Percentiles rank a stretch among this genome's conserved stretches.
Evolutionary conservation across 2,329 filamentous ascomycete species (phyloP).

Genomic region (Bipolaris cookei): DNA sequence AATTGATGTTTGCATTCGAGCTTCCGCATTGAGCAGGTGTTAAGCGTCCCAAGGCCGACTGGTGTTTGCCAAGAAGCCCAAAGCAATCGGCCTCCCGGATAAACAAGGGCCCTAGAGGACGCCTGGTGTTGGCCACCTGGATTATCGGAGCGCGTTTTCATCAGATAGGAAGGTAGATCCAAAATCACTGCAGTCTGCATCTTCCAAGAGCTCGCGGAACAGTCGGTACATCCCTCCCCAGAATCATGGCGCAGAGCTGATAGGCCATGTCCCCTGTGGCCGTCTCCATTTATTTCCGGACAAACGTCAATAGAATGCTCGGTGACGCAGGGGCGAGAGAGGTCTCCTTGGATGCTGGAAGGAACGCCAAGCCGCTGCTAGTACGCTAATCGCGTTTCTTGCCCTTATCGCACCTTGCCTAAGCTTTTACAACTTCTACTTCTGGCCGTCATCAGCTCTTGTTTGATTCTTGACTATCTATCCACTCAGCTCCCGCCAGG

Average conservation of each 20-base stretch:
- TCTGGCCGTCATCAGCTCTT: neutral
- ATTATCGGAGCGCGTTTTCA: conserved; percentile 21
- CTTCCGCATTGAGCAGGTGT: conserved; percentile 47
- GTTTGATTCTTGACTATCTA: neutral
- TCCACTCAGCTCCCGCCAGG: neutral
- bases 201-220: neutral
- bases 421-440: neutral
- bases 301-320: neutral
- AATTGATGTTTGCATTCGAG: conserved; percentile 34
- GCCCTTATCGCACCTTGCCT: conserved; percentile 2
- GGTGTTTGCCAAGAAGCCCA: conserved; percentile 38
- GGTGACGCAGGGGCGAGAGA: neutral
- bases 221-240: neutral
- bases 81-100: conserved; percentile 43
- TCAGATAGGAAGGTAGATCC: conserved; percentile 36
- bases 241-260: too few relatives aligned
- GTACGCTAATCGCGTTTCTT: neutral
- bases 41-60: conserved; percentile 32
- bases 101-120: conserved; percentile 32
- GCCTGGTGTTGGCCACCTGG: conserved; percentile 15
- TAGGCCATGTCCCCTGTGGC: too few relatives aligned
- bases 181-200: neutral
- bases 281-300: neutral
- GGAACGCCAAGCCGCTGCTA: neutral
- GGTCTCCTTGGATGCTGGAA: neutral